A percentile compares a stretch with the other conserved stretches of the same genome.
These are phyloP conservation scores for Phtheirospermum japonicum DNA, from an alignment of 257 asterid genomes.

Conservation along the genomic window DNA sequence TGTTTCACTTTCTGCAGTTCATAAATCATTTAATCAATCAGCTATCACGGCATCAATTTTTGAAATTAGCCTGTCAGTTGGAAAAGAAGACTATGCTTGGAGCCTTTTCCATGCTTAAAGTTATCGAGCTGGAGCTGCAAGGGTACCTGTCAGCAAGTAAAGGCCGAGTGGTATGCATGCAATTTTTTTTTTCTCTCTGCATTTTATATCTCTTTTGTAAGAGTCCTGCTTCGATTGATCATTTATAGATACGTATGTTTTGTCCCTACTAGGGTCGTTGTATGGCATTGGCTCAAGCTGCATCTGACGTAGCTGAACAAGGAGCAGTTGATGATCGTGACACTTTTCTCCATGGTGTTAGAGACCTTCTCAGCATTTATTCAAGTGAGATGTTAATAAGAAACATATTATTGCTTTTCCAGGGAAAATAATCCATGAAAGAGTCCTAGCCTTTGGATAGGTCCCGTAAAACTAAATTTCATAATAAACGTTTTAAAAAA, in stretches of 20 bases:
- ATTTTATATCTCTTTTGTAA: neutral
- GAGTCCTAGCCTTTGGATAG: no score
- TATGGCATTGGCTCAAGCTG: constrained; percentile 78
- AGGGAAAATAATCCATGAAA: constrained; percentile 5
- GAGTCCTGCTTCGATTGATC: constrained; percentile 1
- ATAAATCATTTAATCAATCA: constrained; percentile 84
- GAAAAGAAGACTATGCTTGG: constrained; percentile 97
- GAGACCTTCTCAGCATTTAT: constrained; percentile 94
- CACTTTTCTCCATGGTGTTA: constrained; percentile 87
- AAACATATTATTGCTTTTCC: constrained; percentile 15
- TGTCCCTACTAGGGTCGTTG: constrained; percentile 59
- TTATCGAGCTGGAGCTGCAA: constrained; percentile 83
- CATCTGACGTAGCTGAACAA: constrained; percentile 90
- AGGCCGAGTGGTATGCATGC: constrained; percentile 81
- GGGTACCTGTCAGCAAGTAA: constrained; percentile 85
- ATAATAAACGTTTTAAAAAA: no score
- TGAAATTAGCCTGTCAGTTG: constrained; percentile 87
- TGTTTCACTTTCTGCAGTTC: constrained; percentile 58
- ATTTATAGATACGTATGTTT: constrained; percentile 22
- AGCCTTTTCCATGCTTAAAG: constrained; percentile 88
- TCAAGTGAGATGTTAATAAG: constrained; percentile 57
- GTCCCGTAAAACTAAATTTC: no score
- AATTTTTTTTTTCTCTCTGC: constrained; percentile 17
- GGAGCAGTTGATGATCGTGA: constrained; percentile 99
- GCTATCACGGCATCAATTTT: constrained; percentile 79